Conservation (phyloP, 177 flowering plant species). For the Tripterygium wilfordii region DNA sequence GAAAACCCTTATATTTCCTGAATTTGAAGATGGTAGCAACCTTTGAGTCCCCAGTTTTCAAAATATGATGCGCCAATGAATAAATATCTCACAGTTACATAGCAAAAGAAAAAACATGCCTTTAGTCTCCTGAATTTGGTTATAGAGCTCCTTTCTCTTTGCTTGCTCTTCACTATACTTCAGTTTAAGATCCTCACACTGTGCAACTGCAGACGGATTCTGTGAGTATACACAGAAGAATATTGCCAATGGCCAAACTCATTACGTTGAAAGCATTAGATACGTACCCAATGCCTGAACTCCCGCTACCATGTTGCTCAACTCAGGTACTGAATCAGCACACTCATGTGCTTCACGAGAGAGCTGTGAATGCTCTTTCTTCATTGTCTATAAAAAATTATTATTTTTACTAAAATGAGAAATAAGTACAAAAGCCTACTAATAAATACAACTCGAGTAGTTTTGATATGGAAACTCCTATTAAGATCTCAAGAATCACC, state of each 20-base stretch:
- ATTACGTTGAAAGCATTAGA: not conserved
- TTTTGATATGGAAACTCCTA: not conserved
- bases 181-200: slow-evolving; percentile 84
- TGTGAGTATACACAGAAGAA: not conserved
- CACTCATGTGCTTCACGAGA: slow-evolving; percentile 83
- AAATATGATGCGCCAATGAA: too few relatives aligned
- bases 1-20: slow-evolving; percentile 98
- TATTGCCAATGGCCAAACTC: not conserved
- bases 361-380: slow-evolving; percentile 58
- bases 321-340: slow-evolving; percentile 81
- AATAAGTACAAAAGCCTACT: not conserved
- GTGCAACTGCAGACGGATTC: slow-evolving; percentile 47
- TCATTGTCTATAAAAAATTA: slow-evolving; percentile 45
- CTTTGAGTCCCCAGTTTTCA: too few relatives aligned
- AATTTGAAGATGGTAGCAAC: slow-evolving; percentile 4
- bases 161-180: slow-evolving; percentile 78
- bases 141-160: slow-evolving; percentile 74
- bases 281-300: slow-evolving; percentile 80
- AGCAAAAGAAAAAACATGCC: slow-evolving; percentile 31
- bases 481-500: slow-evolving; percentile 29
- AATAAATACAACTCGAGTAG: not conserved
- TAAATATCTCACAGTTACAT: not conserved
- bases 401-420: not conserved
- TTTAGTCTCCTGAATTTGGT: slow-evolving; percentile 84
- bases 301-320: slow-evolving; percentile 74